phyloP scores from a whole-genome alignment of 352 stramenopile species.

The Peronosclerospora sorghi region DNA sequence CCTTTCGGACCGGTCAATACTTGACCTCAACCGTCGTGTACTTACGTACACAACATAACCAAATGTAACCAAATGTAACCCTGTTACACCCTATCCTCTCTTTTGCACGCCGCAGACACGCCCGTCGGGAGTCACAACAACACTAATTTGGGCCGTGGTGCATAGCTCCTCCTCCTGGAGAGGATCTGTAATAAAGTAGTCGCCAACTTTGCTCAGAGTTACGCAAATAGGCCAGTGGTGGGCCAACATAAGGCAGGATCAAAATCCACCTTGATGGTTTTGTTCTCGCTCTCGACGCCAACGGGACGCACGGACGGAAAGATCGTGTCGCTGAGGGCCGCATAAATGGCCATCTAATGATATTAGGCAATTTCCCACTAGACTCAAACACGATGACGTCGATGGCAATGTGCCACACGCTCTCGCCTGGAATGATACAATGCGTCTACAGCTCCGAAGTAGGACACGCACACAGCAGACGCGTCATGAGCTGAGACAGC shows the following conservation, averaged over 20 bases:
- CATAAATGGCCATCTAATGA: constrained; percentile 78
- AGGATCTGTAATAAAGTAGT: constrained; percentile 55
- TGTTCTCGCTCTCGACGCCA: constrained; percentile 62
- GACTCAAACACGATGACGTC: constrained; percentile 78
- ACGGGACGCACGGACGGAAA: constrained; percentile 61
- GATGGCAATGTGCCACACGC: constrained; percentile 59
- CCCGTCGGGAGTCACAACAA: constrained; percentile 48
- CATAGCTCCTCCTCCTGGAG: constrained; percentile 72
- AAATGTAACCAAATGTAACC: too few species aligned
- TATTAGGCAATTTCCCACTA: constrained; percentile 54
- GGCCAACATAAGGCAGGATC: constrained; percentile 55
- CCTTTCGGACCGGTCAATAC: too few species aligned
- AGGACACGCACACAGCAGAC: constrained; percentile 43
- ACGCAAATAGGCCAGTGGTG: constrained; percentile 58
- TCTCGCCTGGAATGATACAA: constrained; percentile 62
- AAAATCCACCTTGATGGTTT: constrained; percentile 64
- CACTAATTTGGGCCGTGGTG: constrained; percentile 59
- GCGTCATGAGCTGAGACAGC: constrained; percentile 68
- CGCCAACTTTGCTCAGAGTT: constrained; percentile 64
- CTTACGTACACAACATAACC: too few species aligned
- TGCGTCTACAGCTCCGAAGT: constrained; percentile 41
- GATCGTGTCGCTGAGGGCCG: constrained; percentile 68
- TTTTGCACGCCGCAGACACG: constrained; percentile 69
- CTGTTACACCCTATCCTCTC: constrained; percentile 44
- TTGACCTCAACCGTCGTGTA: too few species aligned